A percentile compares a stretch with the other conserved stretches of the same genome.
Evolutionary conservation across 352 stramenopile species (phyloP).

Genomic region (Phytophthora cactorum): DNA sequence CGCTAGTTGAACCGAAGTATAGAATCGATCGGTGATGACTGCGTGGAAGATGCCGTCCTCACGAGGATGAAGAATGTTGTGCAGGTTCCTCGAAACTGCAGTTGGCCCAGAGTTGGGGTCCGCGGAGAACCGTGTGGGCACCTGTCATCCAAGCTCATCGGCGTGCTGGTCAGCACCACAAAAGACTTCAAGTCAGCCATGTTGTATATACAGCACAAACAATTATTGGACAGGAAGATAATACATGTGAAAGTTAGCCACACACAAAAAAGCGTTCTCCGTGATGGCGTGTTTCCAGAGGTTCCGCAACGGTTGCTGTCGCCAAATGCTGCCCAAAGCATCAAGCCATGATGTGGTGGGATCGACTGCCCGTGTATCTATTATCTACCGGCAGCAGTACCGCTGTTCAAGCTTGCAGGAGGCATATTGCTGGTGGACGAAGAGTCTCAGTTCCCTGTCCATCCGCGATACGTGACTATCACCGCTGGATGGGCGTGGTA

Average conservation of each 20-base stretch:
- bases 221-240: too few species aligned
- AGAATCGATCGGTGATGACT: neutral
- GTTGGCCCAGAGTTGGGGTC: neutral
- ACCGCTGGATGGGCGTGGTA: neutral
- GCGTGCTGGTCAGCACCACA: neutral
- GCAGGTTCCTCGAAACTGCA: neutral
- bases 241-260: too few species aligned
- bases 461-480: constrained; percentile 13
- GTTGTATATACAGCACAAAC: neutral
- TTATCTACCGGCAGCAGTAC: constrained; percentile 5
- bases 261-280: too few species aligned
- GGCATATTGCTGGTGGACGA: neutral
- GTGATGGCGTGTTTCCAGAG: too few species aligned
- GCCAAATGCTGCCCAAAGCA: constrained; percentile 7
- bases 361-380: constrained; percentile 2
- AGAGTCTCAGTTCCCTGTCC: constrained; percentile 10
- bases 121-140: neutral
- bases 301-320: neutral
- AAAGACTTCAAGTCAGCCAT: neutral
- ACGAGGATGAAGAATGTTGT: neutral
- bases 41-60: neutral
- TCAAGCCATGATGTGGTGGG: constrained; percentile 3
- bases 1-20: neutral
- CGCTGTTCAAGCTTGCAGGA: constrained; percentile 2
- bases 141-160: neutral